Base-by-base conservation (phyloP, 768 basidiomycete species). In the Suillus paluster region DNA sequence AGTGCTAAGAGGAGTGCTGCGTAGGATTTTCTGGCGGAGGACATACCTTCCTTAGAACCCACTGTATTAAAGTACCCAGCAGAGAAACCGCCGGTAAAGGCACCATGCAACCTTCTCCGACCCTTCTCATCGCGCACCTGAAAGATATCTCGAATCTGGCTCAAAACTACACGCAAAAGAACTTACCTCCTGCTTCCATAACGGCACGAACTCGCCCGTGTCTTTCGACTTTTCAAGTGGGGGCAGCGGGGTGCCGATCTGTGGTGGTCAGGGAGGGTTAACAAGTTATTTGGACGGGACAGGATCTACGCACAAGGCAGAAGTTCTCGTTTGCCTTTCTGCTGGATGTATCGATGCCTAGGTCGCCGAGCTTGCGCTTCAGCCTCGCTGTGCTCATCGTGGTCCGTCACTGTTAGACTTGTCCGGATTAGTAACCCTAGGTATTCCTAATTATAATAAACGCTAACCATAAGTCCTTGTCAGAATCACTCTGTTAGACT, bases 1-100 rank as follows among this genome's bases (percentile, higher is more conserved):
- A 58, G 21, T 45, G 21, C 6, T 53, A n/a, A 39, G 23, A 5
- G 59, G 0, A 14, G 4, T 6, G 38, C 14, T 1, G 41, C 27
- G 2, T 25, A 17, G 39, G 11, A 38, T 41, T 38, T 14, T 41
- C 58, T 52, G 38, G n/a, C 19, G 52, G 41, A 2, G 34, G 23
- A 68, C 79, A 30, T 60, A 88, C 96, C 96, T 85, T 99, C 96
- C 75, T 97, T 94, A 6, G 93, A 95, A 1, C 97, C 97, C 41
- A 97, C 97, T 1, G 90, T 84, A 75, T 99, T 99, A 80, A 90
- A 98, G 78, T 98, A 98, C 0, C 97, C 97, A 30, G 97, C 97
- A 59, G 92, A 95, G 82, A 95, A 99, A 12, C 97, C 97, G 25
- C 97, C 97, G 0, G 96, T 98, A 78, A 99, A 99, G 4, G 97